Base-by-base conservation (phyloP, 352 stramenopile species). In the Pythium folliculosum region DNA sequence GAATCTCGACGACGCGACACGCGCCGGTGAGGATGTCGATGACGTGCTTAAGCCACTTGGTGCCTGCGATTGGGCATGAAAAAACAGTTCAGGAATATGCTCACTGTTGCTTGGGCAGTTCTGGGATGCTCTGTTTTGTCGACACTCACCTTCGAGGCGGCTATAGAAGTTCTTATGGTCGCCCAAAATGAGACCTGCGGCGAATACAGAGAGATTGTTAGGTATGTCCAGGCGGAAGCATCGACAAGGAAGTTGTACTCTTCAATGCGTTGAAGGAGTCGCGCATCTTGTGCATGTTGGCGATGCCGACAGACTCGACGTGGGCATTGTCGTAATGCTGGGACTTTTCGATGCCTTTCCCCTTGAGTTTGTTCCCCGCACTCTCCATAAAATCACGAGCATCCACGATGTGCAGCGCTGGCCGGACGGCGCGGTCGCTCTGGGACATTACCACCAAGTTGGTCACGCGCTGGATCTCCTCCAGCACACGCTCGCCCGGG, bases 201-300 rank as follows among this genome's bases (percentile, higher is more conserved):
- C 67, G 19, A 21, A 0, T 32, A 72, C 56, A 38, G 30, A 21
- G 50, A 32, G 27, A 32, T 32, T 5, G 27, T 32, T 32, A 32
- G 27, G 27, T 32, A 32, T 32, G 27, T 32, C 27, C 27, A 32
- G 2, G 27, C 27, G 27, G 27, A 32, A 32, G 27, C 27, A 32
- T 32, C 3, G 27, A 32, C 27, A 32, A 32, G 27, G 27, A 32
- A 32, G 27, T 32, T 32, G 12, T 2, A 93, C 84, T 71, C 63
- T 92, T 88, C 2, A 98, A 62, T 14, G 77, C 73, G 67, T 97
- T 88, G 64, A 99, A 85, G 0, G 92, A 96, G 69, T 99, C 93
- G 54, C 97, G 95, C 81, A 99, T 98, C 60, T 97, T 97, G 84
- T 99, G 97, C 67, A 99, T 99, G 74, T 99, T 99, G 17, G 91